Base-by-base conservation (phyloP, 495 filamentous ascomycete genomes). In the Hypoxylon intermedium region DNA sequence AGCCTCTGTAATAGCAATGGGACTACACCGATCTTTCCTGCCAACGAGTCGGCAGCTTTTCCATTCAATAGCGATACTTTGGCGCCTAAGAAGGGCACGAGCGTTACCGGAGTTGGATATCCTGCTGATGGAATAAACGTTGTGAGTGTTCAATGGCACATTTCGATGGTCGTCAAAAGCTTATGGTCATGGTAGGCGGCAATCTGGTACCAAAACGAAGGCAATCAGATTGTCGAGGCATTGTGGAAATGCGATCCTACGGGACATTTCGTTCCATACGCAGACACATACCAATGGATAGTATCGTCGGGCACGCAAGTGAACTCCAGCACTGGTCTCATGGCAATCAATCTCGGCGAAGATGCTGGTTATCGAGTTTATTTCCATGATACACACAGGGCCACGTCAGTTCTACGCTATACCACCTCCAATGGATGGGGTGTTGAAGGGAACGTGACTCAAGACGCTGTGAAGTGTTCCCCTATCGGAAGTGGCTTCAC, bases 61-160 rank as follows among this genome's bases (percentile, higher is more conserved):
- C 33, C 41, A 0, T 58, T 74, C 18, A 30, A 34, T 1, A 20
- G 56, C 40, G 56, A 52, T 24, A n/a, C n/a, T n/a, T 33, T 53
- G 21, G 11, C 11, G 12, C 68, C 74, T 18, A 75, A 68, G 53
- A 53, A 52, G 3, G 68, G 60, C n/a, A 74, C 72, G n/a, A 52
- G 70, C n/a, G 33, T 77, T 50, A 56, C 74, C 1, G 75, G 72
- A 1, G 42, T 58, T 6, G 75, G 75, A 3, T 77, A 65, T 58
- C 72, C 45, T 45, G 42, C 63, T 19, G 34, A 52, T n/a, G 5
- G 47, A 45, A 38, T 18, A 4, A 38, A 38, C 7, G 18, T 18
- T 19, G 36, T 38, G 2, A 47, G 33, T 2, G 67, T 63, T 1
- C 9, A 15, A 36, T 5, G n/a, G n/a, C 9, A 12, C 13, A 37